Evolutionary conservation across 2,329 filamentous ascomycete genomes (phyloP), one percentile per base, ranked within the genome.

Genomic region (Cladosporium colombiae): DNA sequence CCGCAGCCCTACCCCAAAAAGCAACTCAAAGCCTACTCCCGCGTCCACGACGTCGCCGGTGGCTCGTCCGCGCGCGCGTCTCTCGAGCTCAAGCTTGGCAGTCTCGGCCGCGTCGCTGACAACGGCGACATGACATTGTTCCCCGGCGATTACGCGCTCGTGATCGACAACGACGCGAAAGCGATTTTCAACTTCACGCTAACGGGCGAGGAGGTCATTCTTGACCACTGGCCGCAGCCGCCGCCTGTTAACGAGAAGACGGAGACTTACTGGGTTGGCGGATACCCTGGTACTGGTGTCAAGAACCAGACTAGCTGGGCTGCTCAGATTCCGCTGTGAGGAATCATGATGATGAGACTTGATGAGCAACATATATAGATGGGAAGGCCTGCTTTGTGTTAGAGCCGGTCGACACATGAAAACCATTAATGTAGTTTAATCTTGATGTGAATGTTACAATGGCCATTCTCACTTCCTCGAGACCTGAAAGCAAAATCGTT

Each of bases 1-100:
- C 84, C 85, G 0, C 66, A 72, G 27, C 85, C 85, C 1, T 80
- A 81, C 59, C 85, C 85, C 0, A 79, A 78, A 52, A 87, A 87
- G 75, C 80, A 79, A 1, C 78, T 87, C 0, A 83, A 82, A 1
- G 79, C 80, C 1, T 87, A 87, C 70, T 72, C 75, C 0, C 77
- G 85, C n/a, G 68, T 84, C 37, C 72, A 74, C 67, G 67, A 67
- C 59, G 68, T 76, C 57, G 68, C 71, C 1, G 69, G 67, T 1
- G 74, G 74, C 18, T 46, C 65, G 8, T 66, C 66, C n/a, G 25
- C 31, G 31, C 78, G 71, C 5, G 78, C 76, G 0, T 69, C 70
- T 0, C 71, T 87, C 5, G 73, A 77, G 6, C 68, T 85, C 29
- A 83, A 79, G 2, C 74, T 87, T 1, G 85, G 82, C 0, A 80